Percentiles rank a stretch among this genome's conserved stretches.
Conservation (phyloP, 257 asterid genomes). For the Parsonsia alboflavescens region DNA sequence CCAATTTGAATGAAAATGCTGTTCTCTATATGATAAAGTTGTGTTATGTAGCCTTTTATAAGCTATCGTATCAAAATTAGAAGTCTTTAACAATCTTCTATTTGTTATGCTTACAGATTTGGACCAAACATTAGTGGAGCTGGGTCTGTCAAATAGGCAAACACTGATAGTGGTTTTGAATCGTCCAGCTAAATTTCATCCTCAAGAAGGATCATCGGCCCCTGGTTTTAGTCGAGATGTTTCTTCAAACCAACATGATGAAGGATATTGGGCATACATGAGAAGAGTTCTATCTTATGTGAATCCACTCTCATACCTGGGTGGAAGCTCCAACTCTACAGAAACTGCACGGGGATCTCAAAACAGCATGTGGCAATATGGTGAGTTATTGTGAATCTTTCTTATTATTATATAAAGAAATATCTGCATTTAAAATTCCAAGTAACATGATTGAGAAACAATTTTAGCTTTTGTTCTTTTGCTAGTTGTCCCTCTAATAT, state of each 20-base stretch:
- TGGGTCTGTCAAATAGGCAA: conserved; percentile 74
- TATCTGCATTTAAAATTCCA: neutral
- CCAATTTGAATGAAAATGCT: neutral
- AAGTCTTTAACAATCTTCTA: conserved; percentile 8
- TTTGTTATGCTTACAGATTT: conserved; percentile 45
- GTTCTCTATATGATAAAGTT: neutral
- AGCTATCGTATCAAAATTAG: neutral
- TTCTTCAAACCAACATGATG: conserved; percentile 43
- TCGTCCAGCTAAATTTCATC: conserved; percentile 20
- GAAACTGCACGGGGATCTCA: conserved; percentile 44
- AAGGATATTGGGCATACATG: conserved; percentile 68
- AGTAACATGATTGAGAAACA: neutral
- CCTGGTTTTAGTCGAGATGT: conserved; percentile 22
- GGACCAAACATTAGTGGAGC: conserved; percentile 51
- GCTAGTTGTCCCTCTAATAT: neutral
- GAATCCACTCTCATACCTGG: conserved; percentile 71
- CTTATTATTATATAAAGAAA: neutral
- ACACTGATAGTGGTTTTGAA: conserved; percentile 63
- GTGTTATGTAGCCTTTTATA: neutral
- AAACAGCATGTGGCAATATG: conserved; percentile 46
- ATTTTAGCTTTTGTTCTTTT: neutral
- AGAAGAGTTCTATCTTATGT: conserved; percentile 61
- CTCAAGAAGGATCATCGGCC: conserved; percentile 33
- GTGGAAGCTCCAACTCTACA: conserved; percentile 39
- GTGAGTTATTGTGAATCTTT: conserved; percentile 24